phyloP scores from a whole-genome alignment of 2,329 filamentous ascomycete species.

The Colletotrichum sp. region DNA sequence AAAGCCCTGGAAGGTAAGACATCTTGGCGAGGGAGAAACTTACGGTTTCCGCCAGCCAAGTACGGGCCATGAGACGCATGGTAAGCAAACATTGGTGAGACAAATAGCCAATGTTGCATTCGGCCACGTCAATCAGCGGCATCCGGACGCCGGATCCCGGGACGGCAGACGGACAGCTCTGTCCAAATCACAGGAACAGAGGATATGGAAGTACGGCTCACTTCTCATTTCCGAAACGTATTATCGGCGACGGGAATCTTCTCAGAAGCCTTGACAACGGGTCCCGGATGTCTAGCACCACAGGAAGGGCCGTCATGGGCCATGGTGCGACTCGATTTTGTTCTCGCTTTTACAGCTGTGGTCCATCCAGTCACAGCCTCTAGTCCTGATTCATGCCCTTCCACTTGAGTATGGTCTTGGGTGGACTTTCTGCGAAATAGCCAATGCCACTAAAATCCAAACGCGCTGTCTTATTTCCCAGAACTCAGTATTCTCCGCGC shows the following conservation, averaged over 20 bases:
- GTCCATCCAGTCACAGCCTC: background rate
- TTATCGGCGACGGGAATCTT: no score
- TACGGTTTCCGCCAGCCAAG: background rate
- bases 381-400: background rate
- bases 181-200: background rate
- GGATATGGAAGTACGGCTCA: background rate
- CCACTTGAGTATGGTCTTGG: background rate
- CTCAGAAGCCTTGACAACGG: background rate
- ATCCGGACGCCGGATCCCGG: background rate
- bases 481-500: background rate
- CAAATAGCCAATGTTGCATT: background rate
- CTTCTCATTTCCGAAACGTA: no score
- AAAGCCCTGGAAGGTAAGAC: background rate
- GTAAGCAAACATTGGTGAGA: background rate
- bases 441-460: background rate
- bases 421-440: background rate
- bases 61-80: background rate
- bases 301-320: background rate
- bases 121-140: background rate
- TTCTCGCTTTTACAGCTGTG: background rate
- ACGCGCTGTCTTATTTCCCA: background rate
- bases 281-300: background rate
- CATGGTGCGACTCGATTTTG: background rate
- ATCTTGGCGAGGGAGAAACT: background rate
- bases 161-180: background rate